These are phyloP conservation scores for Poterioochromonas sp. DNA, from an alignment of 352 stramenopile species.

Conservation along the genomic window DNA sequence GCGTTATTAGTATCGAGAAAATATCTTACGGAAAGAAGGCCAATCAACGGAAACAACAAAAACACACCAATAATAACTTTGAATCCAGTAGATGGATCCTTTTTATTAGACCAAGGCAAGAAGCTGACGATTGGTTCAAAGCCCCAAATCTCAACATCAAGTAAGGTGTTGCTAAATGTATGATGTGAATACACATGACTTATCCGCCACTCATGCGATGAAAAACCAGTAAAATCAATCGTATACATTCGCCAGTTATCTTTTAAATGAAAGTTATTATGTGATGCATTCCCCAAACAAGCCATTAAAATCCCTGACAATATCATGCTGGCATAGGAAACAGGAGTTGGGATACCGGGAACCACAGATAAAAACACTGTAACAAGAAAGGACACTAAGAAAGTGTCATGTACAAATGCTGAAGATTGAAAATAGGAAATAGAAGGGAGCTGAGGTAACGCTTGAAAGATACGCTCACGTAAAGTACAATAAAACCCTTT, in stretches of 20 bases:
- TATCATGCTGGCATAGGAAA: neutral
- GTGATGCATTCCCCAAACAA: neutral
- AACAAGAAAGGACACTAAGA: neutral
- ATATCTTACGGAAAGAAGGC: too few species aligned
- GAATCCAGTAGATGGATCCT: too few species aligned
- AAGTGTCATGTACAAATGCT: neutral
- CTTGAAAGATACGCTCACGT: neutral
- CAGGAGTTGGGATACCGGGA: neutral
- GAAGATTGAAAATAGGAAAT: neutral
- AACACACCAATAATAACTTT: too few species aligned
- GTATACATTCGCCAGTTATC: conserved; percentile 15
- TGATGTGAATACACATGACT: conserved; percentile 5
- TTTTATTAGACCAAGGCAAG: neutral
- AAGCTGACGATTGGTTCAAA: neutral
- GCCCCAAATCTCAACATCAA: neutral
- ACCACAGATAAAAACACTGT: neutral
- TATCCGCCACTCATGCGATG: neutral
- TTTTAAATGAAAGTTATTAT: neutral
- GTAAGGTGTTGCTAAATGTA: neutral
- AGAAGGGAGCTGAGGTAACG: neutral
- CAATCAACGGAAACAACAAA: too few species aligned
- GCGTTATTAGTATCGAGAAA: too few species aligned
- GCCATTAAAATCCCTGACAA: neutral
- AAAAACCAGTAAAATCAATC: neutral
- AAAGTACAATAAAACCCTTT: conserved; percentile 18